phyloP scores from a whole-genome alignment of 371 early-diverging fungal species.

The Mucor mucedo region DNA sequence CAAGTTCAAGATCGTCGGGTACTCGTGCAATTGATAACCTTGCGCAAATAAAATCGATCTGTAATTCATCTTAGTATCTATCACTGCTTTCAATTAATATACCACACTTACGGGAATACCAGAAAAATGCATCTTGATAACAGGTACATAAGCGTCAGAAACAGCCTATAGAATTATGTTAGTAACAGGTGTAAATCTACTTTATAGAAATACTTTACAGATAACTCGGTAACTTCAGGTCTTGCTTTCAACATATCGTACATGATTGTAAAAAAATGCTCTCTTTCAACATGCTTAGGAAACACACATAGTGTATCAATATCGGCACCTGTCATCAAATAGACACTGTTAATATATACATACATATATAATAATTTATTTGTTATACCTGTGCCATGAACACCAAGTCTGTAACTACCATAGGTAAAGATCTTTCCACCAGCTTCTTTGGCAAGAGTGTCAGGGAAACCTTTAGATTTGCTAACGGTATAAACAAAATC shows the following conservation, averaged over 20 bases:
- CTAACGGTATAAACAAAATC: conserved; percentile 86
- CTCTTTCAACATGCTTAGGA: conserved; percentile 92
- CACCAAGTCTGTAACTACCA: conserved; percentile 99
- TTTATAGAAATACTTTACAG: conserved; percentile 29
- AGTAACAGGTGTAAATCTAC: background rate
- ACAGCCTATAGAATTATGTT: conserved; percentile 57
- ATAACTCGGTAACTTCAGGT: conserved; percentile 89
- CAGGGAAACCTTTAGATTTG: conserved; percentile 72
- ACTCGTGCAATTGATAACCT: conserved; percentile 79
- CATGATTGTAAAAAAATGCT: conserved; percentile 96
- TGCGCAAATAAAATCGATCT: conserved; percentile 98
- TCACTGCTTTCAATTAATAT: background rate
- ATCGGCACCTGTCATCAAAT: conserved; percentile 80
- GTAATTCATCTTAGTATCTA: background rate
- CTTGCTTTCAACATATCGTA: conserved; percentile 82
- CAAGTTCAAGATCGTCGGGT: conserved; percentile 87
- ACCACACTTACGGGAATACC: conserved; percentile 77
- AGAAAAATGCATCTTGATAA: conserved; percentile 94
- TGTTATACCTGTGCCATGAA: conserved; percentile 86
- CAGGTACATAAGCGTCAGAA: conserved; percentile 96
- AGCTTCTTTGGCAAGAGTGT: conserved; percentile 81
- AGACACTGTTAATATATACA: background rate
- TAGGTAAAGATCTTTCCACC: conserved; percentile 99
- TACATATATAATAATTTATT: background rate
- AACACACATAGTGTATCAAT: conserved; percentile 99